Percentiles rank a stretch among this genome's conserved stretches.
These are phyloP conservation scores for Macrotyloma uniflorum DNA, from an alignment of 306 rosid species.

Conservation along the genomic window DNA sequence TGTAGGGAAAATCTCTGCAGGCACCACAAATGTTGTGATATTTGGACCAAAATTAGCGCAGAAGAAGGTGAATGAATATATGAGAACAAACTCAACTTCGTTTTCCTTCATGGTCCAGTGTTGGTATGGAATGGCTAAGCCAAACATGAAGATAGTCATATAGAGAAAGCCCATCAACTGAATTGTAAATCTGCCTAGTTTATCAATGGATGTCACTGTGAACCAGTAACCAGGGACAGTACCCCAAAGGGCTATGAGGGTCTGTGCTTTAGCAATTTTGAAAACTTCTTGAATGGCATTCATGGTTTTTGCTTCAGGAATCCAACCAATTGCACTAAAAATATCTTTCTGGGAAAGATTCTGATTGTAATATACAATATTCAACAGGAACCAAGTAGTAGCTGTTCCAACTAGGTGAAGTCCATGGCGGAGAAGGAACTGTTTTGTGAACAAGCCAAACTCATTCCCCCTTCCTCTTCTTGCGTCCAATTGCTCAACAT, in stretches of 20 bases:
- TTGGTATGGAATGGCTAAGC: conserved; percentile 79
- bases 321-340: conserved; percentile 87
- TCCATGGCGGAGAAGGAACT: conserved; percentile 70
- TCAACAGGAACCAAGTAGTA: conserved; percentile 80
- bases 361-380: conserved; percentile 87
- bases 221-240: conserved; percentile 94
- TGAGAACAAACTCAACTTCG: conserved; percentile 71
- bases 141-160: conserved; percentile 94
- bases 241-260: conserved; percentile 86
- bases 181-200: conserved; percentile 67
- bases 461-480: conserved; percentile 40
- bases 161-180: conserved; percentile 82
- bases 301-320: conserved; percentile 71
- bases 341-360: conserved; percentile 91
- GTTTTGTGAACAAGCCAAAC: conserved; percentile 64
- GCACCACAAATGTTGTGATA: conserved; percentile 81
- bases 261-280: conserved; percentile 68
- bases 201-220: conserved; percentile 76
- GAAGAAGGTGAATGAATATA: conserved; percentile 87
- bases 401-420: conserved; percentile 78
- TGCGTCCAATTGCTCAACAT: conserved; percentile 14
- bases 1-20: conserved; percentile 88
- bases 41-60: conserved; percentile 91
- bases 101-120: conserved; percentile 73
- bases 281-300: conserved; percentile 79